Percentiles rank a stretch among this genome's conserved stretches.
Evolutionary conservation across 164 flowering plant genomes (phyloP).

Genomic region (Paratinospora sagittata): DNA sequence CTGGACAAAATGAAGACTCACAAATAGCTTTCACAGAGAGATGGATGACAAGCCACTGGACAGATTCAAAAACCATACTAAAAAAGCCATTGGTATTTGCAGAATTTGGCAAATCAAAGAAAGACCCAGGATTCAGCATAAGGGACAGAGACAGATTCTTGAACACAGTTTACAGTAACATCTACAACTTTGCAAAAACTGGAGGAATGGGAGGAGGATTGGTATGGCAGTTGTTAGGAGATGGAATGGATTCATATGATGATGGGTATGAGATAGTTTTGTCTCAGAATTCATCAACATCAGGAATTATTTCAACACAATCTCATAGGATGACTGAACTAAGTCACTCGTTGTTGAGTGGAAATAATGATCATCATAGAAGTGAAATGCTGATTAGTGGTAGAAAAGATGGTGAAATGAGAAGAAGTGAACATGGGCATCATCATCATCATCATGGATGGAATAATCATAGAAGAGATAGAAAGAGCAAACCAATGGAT

Average conservation of each 20-base stretch:
- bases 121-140: slow-evolving; percentile 16
- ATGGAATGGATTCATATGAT: slow-evolving; percentile 25
- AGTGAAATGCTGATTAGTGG: no score
- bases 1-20: slow-evolving; percentile 14
- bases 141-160: slow-evolving; percentile 15
- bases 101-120: slow-evolving; percentile 20
- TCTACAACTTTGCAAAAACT: slow-evolving; percentile 18
- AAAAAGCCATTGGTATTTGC: slow-evolving; percentile 27
- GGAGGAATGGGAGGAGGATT: slow-evolving; percentile 23
- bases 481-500: background rate
- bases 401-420: background rate
- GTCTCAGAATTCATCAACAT: slow-evolving; percentile 19
- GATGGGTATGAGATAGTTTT: slow-evolving; percentile 32
- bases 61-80: slow-evolving; percentile 22
- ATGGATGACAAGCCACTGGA: slow-evolving; percentile 30
- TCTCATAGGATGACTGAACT: slow-evolving; percentile 22
- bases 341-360: background rate
- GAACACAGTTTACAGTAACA: slow-evolving; percentile 17
- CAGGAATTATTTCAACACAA: slow-evolving; percentile 13
- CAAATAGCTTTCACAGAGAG: slow-evolving; percentile 23
- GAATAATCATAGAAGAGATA: background rate
- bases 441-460: background rate
- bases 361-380: no score
- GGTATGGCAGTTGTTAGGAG: slow-evolving; percentile 29
- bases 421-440: background rate